A percentile compares a stretch with the other conserved stretches of the same genome.
Evolutionary conservation across 1,284 basidiomycete genomes (phyloP).

Genomic region (Leccinum huronense): DNA sequence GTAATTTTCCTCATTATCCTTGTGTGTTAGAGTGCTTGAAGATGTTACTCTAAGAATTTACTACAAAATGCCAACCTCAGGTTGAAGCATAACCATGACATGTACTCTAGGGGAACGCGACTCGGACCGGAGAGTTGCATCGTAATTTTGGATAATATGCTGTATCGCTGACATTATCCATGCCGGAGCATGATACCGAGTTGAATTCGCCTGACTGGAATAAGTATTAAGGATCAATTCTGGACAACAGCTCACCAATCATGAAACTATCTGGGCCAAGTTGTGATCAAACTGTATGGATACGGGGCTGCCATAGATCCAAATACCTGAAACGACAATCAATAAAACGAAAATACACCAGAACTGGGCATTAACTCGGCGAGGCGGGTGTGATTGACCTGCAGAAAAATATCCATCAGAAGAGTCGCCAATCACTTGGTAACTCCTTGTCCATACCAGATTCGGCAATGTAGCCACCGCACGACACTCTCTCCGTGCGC

Average conservation of each 20-base stretch:
- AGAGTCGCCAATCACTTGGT: not conserved
- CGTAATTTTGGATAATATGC: too few relatives aligned
- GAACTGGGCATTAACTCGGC: slow-evolving; percentile 37
- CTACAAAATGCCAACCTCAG: too few relatives aligned
- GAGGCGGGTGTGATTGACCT: slow-evolving; percentile 52
- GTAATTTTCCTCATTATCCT: too few relatives aligned
- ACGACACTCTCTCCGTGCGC: too few relatives aligned
- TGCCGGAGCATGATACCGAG: slow-evolving; percentile 51
- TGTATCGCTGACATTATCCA: slow-evolving; percentile 47
- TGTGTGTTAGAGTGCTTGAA: too few relatives aligned
- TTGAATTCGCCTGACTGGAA: slow-evolving; percentile 47
- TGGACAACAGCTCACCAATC: slow-evolving; percentile 36
- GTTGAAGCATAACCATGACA: too few relatives aligned
- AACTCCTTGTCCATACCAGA: slow-evolving; percentile 34
- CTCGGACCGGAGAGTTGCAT: too few relatives aligned
- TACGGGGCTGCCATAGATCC: slow-evolving; percentile 53
- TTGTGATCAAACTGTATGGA: slow-evolving; percentile 43
- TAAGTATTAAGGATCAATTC: not conserved
- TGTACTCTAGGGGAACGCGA: too few relatives aligned
- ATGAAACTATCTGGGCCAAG: slow-evolving; percentile 47
- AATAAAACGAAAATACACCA: not conserved
- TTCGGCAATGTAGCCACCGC: slow-evolving; percentile 49
- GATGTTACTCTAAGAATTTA: too few relatives aligned
- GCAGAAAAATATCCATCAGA: slow-evolving; percentile 5
- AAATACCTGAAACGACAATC: slow-evolving; percentile 40